These are phyloP conservation scores for Fusarium denticulatum DNA, from an alignment of 2,329 filamentous ascomycete species.

Conservation along the genomic window DNA sequence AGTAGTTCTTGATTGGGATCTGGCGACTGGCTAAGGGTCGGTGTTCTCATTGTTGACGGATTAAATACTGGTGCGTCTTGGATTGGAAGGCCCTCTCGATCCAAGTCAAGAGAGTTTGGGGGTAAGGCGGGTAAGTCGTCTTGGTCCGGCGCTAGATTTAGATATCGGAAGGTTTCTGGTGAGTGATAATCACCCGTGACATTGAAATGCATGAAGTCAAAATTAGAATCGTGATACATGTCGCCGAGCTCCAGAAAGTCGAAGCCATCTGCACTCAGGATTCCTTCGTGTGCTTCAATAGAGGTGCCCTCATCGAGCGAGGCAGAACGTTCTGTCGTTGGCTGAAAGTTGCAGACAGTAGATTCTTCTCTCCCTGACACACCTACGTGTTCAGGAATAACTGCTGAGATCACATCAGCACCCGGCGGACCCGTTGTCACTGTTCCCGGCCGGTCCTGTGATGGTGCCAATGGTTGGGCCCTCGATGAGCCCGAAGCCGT, in stretches of 20 bases:
- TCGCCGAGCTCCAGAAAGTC: neutral
- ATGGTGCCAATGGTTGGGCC: accelerated
- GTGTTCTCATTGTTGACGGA: accelerated
- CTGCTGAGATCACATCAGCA: accelerated
- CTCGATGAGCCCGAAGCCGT: accelerated
- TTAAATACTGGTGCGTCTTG: accelerated
- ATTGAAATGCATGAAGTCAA: neutral
- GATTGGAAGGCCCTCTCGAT: accelerated
- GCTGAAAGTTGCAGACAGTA: accelerated
- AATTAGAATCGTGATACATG: neutral
- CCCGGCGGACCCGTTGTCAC: accelerated
- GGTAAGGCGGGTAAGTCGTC: accelerated
- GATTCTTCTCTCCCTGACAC: accelerated
- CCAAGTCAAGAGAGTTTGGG: accelerated
- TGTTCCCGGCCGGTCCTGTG: accelerated
- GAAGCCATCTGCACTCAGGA: accelerated
- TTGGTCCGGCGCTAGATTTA: accelerated
- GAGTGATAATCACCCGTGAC: neutral
- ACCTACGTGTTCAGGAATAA: accelerated
- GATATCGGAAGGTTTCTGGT: accelerated
- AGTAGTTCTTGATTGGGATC: accelerated
- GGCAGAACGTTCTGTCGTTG: accelerated
- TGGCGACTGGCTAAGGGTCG: neutral
- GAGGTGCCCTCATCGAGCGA: accelerated
- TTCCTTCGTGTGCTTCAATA: accelerated